These are phyloP conservation scores for Alternaria sp. DNA, from an alignment of 2,329 filamentous ascomycete species.

Conservation along the genomic window DNA sequence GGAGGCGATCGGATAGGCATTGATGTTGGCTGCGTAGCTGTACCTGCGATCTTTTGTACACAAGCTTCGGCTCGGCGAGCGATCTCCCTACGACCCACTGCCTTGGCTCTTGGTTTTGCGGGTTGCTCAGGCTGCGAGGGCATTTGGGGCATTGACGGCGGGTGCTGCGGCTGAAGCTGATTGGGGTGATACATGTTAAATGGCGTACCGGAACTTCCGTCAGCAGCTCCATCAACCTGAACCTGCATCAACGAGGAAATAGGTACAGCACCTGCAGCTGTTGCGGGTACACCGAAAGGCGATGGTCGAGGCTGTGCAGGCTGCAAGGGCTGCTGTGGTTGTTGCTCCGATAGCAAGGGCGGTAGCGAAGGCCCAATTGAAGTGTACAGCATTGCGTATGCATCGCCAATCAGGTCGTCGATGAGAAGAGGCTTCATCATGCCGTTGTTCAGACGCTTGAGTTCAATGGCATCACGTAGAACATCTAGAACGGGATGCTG, in stretches of 20 bases:
- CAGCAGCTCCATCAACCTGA: conserved; percentile 38
- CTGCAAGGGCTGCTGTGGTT: conserved; percentile 27
- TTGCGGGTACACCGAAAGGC: conserved; percentile 1
- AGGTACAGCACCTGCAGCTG: conserved; percentile 27
- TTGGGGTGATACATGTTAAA: conserved; percentile 36
- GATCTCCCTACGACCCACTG: conserved; percentile 66
- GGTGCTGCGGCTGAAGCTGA: conserved; percentile 28
- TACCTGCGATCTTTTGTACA: conserved; percentile 49
- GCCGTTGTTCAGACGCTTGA: conserved; percentile 82
- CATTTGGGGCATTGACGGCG: conserved; percentile 20
- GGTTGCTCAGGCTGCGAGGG: conserved; percentile 26
- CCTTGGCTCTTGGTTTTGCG: conserved; percentile 56
- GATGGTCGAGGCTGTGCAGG: conserved; percentile 9
- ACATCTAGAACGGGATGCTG: conserved; percentile 63
- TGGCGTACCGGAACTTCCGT: conserved; percentile 23
- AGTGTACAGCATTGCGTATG: conserved; percentile 79
- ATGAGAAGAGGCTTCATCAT: conserved; percentile 85
- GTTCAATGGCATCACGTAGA: conserved; percentile 69
- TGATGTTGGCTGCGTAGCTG: conserved; percentile 33
- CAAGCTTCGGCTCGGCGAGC: conserved; percentile 65
- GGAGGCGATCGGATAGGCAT: conserved; percentile 47
- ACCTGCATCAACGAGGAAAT: conserved; percentile 43
- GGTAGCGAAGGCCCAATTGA: conserved; percentile 68
- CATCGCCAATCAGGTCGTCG: conserved; percentile 92
- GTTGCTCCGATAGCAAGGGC: conserved; percentile 53